Conservation (phyloP, 2,329 filamentous ascomycete genomes). For the Penicillium janthinellum region DNA sequence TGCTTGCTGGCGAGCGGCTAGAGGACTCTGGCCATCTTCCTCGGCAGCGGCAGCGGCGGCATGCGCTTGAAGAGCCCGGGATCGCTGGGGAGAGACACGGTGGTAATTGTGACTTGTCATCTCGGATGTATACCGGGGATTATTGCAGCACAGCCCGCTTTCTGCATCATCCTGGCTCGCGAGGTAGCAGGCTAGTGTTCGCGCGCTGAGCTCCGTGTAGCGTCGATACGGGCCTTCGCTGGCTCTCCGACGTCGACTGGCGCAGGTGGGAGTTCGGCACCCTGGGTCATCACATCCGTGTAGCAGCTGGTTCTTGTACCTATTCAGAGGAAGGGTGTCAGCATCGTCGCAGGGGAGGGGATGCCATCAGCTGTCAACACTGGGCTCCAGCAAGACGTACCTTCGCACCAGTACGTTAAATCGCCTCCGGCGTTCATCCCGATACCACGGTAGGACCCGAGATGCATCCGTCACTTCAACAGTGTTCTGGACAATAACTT, state of each 20-base stretch:
- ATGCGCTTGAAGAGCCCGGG: conserved; percentile 30
- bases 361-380: conserved; percentile 9
- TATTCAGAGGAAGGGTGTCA: conserved; percentile 37
- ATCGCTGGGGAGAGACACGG: conserved; percentile 36
- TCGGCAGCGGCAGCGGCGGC: conserved; percentile 8
- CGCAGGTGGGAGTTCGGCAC: conserved; percentile 77
- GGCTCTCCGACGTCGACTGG: conserved; percentile 72
- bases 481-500: conserved; percentile 43
- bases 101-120: conserved; percentile 29
- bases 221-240: conserved; percentile 70
- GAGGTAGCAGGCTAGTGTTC: conserved; percentile 76
- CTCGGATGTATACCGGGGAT: conserved; percentile 33
- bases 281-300: conserved; percentile 71
- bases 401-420: conserved; percentile 67
- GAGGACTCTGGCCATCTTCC: neutral
- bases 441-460: conserved; percentile 41
- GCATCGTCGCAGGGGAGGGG: neutral
- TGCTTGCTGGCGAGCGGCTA: neutral
- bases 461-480: conserved; percentile 42
- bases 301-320: conserved; percentile 79
- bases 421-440: conserved; percentile 43
- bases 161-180: conserved; percentile 79
- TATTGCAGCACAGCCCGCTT: conserved; percentile 64
- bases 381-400: conserved; percentile 46
- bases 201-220: conserved; percentile 79